A percentile compares a stretch with the other conserved stretches of the same genome.
phyloP scores from a whole-genome alignment of 257 asterid species.

The Solanum corneliomulleri region DNA sequence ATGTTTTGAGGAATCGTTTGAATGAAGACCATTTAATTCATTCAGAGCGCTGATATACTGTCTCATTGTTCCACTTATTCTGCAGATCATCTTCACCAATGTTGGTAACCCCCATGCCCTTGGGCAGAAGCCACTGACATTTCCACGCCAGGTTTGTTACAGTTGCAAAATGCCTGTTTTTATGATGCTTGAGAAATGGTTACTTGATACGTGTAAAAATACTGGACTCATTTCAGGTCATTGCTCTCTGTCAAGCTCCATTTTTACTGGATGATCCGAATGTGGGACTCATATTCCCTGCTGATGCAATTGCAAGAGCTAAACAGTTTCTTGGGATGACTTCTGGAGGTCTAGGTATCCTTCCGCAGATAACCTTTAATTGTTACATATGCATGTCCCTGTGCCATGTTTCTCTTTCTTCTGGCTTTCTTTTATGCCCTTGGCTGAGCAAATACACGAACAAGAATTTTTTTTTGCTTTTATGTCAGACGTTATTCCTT shows the following conservation, averaged over 20 bases:
- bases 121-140: conserved; percentile 89
- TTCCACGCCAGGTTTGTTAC: conserved; percentile 83
- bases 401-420: neutral
- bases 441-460: neutral
- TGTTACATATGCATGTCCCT: neutral
- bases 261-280: conserved; percentile 93
- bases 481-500: neutral
- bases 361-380: neutral
- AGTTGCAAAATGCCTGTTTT: neutral
- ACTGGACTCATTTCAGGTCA: conserved; percentile 35
- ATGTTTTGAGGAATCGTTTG: neutral
- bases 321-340: conserved; percentile 73
- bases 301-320: conserved; percentile 93
- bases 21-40: neutral
- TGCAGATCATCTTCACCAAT: conserved; percentile 85
- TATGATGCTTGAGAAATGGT: neutral
- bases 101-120: conserved; percentile 97
- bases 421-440: neutral
- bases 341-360: conserved; percentile 88
- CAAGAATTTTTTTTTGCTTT: neutral
- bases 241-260: conserved; percentile 99
- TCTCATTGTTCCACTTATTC: neutral
- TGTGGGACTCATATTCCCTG: conserved; percentile 85
- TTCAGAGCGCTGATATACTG: neutral
- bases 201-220: neutral